Base-by-base conservation (phyloP, 768 basidiomycete genomes). In the Tylopilus intermedius region DNA sequence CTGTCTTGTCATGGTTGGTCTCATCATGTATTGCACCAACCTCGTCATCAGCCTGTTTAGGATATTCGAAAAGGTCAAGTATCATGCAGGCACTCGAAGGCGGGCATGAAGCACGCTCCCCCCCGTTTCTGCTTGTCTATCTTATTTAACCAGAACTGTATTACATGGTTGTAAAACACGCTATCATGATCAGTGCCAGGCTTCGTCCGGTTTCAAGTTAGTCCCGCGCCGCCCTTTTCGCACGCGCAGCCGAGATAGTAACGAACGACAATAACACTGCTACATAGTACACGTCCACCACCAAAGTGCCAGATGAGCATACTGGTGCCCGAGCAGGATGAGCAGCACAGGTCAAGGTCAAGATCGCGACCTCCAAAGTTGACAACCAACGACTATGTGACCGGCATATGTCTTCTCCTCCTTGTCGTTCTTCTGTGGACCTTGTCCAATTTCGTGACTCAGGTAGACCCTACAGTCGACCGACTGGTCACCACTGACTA, bases 1-100 rank as follows among this genome's bases (percentile, higher is more conserved):
- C 49, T 81, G 79, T 60, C 77, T 94, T 44, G 85, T 94, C 54
- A 83, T 84, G 60, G 77, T 90, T 46, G 84, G 87, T 44, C 77
- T 93, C 40, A 62, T 90, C 53, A 80, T 86, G 68, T 92, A 94
- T 68, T 88, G 90, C 73, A 80, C 78, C 61, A 93, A 88, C 66
- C 80, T 94, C 57, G 74, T 92, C 58, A 91, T 94, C 61, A 87
- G 85, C 56, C 76, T 93, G 24, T 93, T 83, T 71, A 76, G 90
- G 58, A 90, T 93, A 53, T 90, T 93, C 60, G 89, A 93, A 67
- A 91, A 91, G 71, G 87, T 92, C 56, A 92, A 93, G 70, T 84
- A 84, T 62, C 82, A 80, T 55, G 76, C 76, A 15, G 72, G 73
- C 45, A 63, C 67, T 33, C 56, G 68, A 33, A 61, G 57, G 50